A percentile compares a stretch with the other conserved stretches of the same genome.
phyloP scores from a whole-genome alignment of 2,329 filamentous ascomycete species.

The Blastomyces emzantsi region DNA sequence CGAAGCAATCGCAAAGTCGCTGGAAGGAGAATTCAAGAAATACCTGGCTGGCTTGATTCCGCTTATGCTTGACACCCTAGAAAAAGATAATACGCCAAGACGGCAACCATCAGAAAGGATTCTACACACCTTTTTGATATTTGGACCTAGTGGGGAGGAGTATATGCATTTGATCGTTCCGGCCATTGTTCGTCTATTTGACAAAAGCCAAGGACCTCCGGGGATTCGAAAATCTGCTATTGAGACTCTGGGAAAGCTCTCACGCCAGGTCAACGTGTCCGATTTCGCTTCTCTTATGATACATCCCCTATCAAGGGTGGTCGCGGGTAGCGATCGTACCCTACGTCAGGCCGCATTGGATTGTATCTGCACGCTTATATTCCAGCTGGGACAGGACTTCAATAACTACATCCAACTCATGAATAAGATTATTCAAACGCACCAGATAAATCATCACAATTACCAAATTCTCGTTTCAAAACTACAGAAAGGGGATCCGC shows the following conservation, averaged over 20 bases:
- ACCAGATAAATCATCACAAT: constrained; percentile 80
- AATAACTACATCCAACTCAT: constrained; percentile 89
- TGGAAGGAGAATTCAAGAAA: constrained; percentile 97
- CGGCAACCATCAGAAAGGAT: constrained; percentile 81
- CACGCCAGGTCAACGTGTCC: constrained; percentile 91
- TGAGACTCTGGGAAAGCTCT: constrained; percentile 88
- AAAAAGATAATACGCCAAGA: constrained; percentile 68
- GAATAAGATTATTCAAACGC: constrained; percentile 68
- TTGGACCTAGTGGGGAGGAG: constrained; percentile 90
- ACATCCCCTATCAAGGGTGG: constrained; percentile 77
- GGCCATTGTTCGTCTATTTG: constrained; percentile 87
- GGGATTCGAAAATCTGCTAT: constrained; percentile 81
- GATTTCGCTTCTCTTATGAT: constrained; percentile 96
- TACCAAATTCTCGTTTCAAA: constrained; percentile 90
- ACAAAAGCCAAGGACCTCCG: constrained; percentile 71
- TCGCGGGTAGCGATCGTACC: constrained; percentile 61
- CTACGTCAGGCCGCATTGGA: constrained; percentile 79
- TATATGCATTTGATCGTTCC: constrained; percentile 99
- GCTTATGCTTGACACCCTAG: constrained; percentile 86
- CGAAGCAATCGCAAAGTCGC: constrained; percentile 83
- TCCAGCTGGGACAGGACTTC: constrained; percentile 92
- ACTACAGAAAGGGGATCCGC: constrained; percentile 82
- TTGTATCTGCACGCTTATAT: constrained; percentile 88
- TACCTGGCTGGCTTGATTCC: constrained; percentile 84
- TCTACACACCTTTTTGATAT: constrained; percentile 89